phyloP scores from a whole-genome alignment of 306 rosid species.

The Castanea crenata region DNA sequence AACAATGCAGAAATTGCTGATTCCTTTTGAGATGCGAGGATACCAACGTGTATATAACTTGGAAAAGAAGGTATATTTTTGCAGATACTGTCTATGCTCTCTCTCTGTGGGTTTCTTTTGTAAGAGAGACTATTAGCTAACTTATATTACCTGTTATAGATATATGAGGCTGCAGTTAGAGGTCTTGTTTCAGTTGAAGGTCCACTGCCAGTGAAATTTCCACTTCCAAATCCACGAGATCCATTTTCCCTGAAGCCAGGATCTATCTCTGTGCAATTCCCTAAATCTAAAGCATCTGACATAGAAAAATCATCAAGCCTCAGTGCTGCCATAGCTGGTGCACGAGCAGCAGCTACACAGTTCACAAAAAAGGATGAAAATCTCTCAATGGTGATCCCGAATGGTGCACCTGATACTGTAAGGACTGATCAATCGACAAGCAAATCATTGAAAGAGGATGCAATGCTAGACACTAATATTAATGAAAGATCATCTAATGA shows the following conservation, averaged over 20 bases:
- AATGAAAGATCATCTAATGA: conserved; percentile 18
- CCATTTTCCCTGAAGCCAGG: conserved; percentile 77
- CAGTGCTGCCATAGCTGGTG: conserved; percentile 77
- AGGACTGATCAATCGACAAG: conserved; percentile 21
- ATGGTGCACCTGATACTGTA: not conserved
- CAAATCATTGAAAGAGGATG: conserved; percentile 24
- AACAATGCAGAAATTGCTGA: conserved; percentile 61
- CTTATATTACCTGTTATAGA: conserved; percentile 35
- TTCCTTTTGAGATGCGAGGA: conserved; percentile 99
- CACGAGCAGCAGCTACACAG: conserved; percentile 82
- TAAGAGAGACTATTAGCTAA: not conserved
- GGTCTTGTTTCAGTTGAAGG: conserved; percentile 59
- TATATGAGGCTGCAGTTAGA: conserved; percentile 77
- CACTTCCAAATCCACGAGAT: conserved; percentile 73
- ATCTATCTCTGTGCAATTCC: conserved; percentile 33
- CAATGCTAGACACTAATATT: conserved; percentile 14
- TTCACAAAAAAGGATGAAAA: conserved; percentile 58
- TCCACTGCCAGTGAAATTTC: conserved; percentile 72
- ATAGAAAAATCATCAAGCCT: conserved; percentile 59
- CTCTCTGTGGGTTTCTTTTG: conserved; percentile 10
- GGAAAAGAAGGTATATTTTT: conserved; percentile 68
- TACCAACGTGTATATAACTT: conserved; percentile 87
- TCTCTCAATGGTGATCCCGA: conserved; percentile 22
- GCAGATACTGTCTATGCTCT: not conserved
- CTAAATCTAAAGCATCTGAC: conserved; percentile 44